Evolutionary conservation across 2,329 filamentous ascomycete species (phyloP).

Genomic region (Pseudovirgaria hyperparasitica): DNA sequence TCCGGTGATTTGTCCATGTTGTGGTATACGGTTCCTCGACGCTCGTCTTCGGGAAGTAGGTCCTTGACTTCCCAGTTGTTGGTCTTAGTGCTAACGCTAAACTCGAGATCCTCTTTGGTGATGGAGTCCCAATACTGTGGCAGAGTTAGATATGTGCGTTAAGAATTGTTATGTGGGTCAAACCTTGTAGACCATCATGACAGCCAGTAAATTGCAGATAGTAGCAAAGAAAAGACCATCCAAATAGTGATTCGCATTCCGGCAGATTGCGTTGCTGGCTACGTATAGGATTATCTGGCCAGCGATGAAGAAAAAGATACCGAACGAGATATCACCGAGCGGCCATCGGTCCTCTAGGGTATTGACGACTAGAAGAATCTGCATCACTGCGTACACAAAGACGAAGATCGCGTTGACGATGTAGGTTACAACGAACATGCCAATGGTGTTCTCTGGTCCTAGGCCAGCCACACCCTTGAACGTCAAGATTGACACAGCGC

Average conservation of each 20-base stretch:
- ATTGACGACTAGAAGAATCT: conserved; percentile 75
- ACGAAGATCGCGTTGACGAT: conserved; percentile 80
- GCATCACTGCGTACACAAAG: conserved; percentile 73
- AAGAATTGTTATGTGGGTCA: conserved; percentile 10
- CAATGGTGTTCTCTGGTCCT: conserved; percentile 71
- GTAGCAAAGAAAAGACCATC: conserved; percentile 93
- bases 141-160: conserved; percentile 2
- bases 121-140: conserved; percentile 96
- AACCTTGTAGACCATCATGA: conserved; percentile 99
- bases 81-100: conserved; percentile 86
- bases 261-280: conserved; percentile 75
- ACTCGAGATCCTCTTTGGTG: conserved; percentile 94
- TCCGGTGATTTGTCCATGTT: no score
- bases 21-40: conserved; percentile 62
- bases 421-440: conserved; percentile 84
- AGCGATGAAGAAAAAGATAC: conserved; percentile 78
- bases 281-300: conserved; percentile 90
- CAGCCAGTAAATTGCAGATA: conserved; percentile 79
- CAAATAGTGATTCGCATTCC: conserved; percentile 75
- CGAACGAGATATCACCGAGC: conserved; percentile 80
- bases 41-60: conserved; percentile 60
- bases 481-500: conserved; percentile 77
- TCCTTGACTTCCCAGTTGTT: conserved; percentile 99
- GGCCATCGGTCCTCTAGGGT: conserved; percentile 95
- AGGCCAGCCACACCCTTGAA: conserved; percentile 88